A percentile compares a stretch with the other conserved stretches of the same genome.
phyloP scores from a whole-genome alignment of 345 rosid genomes.

The Rubroshorea leprosula region DNA sequence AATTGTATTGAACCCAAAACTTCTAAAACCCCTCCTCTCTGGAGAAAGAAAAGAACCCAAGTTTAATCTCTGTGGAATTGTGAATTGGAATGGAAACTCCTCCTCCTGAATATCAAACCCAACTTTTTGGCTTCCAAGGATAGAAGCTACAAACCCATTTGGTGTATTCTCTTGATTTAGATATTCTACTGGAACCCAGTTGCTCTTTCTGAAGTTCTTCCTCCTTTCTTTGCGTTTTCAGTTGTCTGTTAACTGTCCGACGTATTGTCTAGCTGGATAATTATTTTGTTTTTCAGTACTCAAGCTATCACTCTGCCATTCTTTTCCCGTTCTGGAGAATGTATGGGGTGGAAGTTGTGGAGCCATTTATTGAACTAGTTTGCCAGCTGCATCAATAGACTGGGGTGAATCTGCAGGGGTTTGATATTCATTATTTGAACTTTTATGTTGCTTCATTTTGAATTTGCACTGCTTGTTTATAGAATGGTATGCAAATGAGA shows the following conservation, averaged over 20 bases:
- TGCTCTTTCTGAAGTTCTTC: background rate
- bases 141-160: slow-evolving; percentile 35
- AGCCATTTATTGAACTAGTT: too few species aligned
- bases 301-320: too few species aligned
- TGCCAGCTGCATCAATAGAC: too few species aligned
- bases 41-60: too few species aligned
- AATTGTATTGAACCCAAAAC: background rate
- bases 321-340: too few species aligned
- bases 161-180: slow-evolving; percentile 64
- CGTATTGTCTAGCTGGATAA: slow-evolving; percentile 23
- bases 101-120: slow-evolving; percentile 21
- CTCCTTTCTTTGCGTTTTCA: background rate
- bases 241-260: slow-evolving; percentile 29
- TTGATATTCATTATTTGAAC: background rate
- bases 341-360: too few species aligned
- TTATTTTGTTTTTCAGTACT: background rate
- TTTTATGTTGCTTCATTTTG: background rate
- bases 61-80: too few species aligned
- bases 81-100: slow-evolving; percentile 45
- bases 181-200: slow-evolving; percentile 20
- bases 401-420: too few species aligned
- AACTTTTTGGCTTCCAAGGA: slow-evolving; percentile 23
- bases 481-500: background rate
- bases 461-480: background rate
- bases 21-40: background rate